These are phyloP conservation scores for Quercus phellos DNA, from an alignment of 331 rosid genomes.

Conservation along the genomic window DNA sequence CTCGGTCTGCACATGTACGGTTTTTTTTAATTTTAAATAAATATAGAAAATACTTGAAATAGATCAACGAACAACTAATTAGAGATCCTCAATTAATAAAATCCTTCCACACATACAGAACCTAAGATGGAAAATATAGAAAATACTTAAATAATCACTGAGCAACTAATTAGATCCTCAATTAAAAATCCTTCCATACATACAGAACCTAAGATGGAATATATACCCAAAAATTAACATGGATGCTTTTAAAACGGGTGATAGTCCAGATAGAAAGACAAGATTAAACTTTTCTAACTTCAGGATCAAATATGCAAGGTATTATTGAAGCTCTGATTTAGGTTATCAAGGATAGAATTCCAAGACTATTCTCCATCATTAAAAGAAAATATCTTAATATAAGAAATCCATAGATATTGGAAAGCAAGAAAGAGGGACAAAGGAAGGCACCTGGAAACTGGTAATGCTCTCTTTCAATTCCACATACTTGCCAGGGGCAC, in stretches of 20 bases:
- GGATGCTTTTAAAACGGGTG: neutral
- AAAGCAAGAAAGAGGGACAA: neutral
- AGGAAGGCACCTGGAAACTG: conserved; percentile 78
- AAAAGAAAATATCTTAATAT: neutral
- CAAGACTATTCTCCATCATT: neutral
- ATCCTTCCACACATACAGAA: neutral
- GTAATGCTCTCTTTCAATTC: conserved; percentile 79
- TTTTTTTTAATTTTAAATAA: neutral
- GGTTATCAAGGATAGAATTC: neutral
- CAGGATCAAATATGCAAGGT: neutral
- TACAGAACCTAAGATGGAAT: neutral
- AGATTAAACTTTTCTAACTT: neutral
- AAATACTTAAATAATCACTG: too few relatives aligned
- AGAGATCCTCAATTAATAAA: too few relatives aligned
- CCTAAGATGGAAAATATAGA: neutral
- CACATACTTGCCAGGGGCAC: conserved; percentile 97
- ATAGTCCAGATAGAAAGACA: neutral
- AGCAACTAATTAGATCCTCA: too few relatives aligned
- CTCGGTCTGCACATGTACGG: neutral
- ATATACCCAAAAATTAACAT: neutral
- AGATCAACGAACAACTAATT: neutral
- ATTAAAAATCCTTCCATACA: too few relatives aligned
- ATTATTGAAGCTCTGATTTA: neutral
- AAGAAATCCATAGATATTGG: neutral
- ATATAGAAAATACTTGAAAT: neutral